Evolutionary conservation across 1,284 basidiomycete species (phyloP).

Genomic region (Entoloma clypeatum): DNA sequence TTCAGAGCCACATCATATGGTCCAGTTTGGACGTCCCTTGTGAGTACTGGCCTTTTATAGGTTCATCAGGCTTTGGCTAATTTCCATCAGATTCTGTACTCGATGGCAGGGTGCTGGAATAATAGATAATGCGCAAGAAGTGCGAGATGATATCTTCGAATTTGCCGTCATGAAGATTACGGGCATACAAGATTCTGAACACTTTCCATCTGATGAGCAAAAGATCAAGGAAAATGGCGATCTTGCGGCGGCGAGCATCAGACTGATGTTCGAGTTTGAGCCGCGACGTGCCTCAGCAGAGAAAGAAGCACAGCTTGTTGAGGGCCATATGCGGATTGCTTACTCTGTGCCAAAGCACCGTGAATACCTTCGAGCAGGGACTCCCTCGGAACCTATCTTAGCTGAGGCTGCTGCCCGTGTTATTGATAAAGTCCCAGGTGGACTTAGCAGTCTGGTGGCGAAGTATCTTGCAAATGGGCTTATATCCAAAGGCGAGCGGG

Average conservation of each 20-base stretch:
- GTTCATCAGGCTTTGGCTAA: neutral
- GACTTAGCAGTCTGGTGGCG: neutral
- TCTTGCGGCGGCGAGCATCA: constrained; percentile 12
- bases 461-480: constrained; percentile 7
- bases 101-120: neutral
- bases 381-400: constrained; percentile 20
- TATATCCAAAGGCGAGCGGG: constrained; percentile 15
- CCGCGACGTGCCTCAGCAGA: constrained; percentile 4
- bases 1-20: constrained; percentile 10
- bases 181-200: too few relatives aligned
- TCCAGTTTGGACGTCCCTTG: constrained; percentile 19
- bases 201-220: neutral
- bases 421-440: neutral
- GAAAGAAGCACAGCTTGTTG: constrained; percentile 10
- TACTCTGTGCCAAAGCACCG: constrained; percentile 15
- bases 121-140: neutral
- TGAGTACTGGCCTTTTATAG: constrained; percentile 5
- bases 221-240: constrained; percentile 1
- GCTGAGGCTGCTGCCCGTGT: constrained; percentile 15
- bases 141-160: constrained; percentile 2
- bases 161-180: neutral
- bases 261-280: constrained; percentile 15
- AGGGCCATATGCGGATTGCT: constrained; percentile 16
- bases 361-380: constrained; percentile 16
- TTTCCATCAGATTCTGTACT: constrained; percentile 12